phyloP scores from a whole-genome alignment of 495 filamentous ascomycete species.

The Clavariopsis aquatica region DNA sequence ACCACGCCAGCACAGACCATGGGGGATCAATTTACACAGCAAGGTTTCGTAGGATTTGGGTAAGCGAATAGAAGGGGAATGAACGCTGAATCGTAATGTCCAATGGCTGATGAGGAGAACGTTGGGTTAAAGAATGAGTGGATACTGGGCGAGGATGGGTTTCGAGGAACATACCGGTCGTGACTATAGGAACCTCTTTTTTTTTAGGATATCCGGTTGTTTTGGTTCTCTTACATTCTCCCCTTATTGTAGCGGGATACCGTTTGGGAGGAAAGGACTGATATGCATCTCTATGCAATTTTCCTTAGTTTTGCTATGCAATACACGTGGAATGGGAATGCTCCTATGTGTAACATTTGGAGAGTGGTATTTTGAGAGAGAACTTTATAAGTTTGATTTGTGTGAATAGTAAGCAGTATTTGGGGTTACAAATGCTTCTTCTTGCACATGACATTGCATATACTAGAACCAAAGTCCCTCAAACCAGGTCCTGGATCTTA shows the following conservation, averaged over 20 bases:
- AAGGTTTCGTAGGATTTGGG: conserved; percentile 22
- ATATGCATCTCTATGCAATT: not conserved
- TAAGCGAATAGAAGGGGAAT: too few relatives aligned
- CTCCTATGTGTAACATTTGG: too few relatives aligned
- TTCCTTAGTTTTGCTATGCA: not conserved
- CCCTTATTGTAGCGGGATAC: not conserved
- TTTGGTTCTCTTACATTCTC: conserved; percentile 1
- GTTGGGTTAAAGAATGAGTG: not conserved
- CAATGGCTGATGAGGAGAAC: not conserved
- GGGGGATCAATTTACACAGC: conserved; percentile 22
- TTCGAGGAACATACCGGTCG: too few relatives aligned
- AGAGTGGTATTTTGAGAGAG: too few relatives aligned
- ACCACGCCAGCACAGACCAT: conserved; percentile 10
- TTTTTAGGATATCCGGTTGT: conserved; percentile 1
- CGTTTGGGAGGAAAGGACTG: not conserved
- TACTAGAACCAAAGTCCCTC: too few relatives aligned
- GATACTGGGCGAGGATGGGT: not conserved
- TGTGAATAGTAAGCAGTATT: too few relatives aligned
- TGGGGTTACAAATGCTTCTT: too few relatives aligned
- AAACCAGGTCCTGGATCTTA: too few relatives aligned
- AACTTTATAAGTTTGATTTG: too few relatives aligned
- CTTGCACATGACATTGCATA: too few relatives aligned
- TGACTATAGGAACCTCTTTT: too few relatives aligned
- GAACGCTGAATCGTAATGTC: too few relatives aligned
- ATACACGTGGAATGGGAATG: not conserved